Evolutionary conservation across 176 grass and related monocot genomes (phyloP), one percentile per base, ranked within the genome.

Genomic region (Canna indica): DNA sequence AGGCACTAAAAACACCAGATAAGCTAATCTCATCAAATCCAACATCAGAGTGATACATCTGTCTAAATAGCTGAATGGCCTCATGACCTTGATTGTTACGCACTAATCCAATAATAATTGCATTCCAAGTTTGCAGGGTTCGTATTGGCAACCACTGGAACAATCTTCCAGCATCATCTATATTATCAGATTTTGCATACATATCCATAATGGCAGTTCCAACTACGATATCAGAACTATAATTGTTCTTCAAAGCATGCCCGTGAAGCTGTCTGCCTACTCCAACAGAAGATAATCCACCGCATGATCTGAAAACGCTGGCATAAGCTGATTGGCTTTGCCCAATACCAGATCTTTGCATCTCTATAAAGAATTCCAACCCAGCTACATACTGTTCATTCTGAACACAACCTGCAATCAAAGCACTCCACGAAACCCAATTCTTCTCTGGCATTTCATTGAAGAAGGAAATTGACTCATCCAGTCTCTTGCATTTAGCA

Each of bases 141-240:
- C 79, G 85, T 29, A 46, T 86, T 13, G 76, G 85, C 73, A 96
- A 83, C 22, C 36, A 67, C 73, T 81, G 80, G 70, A 96, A 86
- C 77, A 79, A 81, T 41, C 73, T 84, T 82, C 71, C 81, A 73
- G 87, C 88, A 73, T 88, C 80, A 50, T 86, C 66, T 75, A 88
- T 83, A 73, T 61, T 75, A 74, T 77, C 74, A 75, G 75, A 70
- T 57, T 96, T 96, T 47, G 78, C 83, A 70, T 91, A 96, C 76
- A 96, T 85, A 5, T 91, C 87, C 67, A 96, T 76, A 70, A 96
- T 91, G 35, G 91, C 82, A 58, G 87, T 96, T 38, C 88, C 91
- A 69, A 96, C 82, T 38, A 96, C 70, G 65, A 65, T 54, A 82
- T 91, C 88, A 28, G 75, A 56, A 70, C 50, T 79, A 52, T 85